Evolutionary conservation across 768 basidiomycete genomes (phyloP), one percentile per base, ranked within the genome.

Genomic region (Russula ochroleuca): DNA sequence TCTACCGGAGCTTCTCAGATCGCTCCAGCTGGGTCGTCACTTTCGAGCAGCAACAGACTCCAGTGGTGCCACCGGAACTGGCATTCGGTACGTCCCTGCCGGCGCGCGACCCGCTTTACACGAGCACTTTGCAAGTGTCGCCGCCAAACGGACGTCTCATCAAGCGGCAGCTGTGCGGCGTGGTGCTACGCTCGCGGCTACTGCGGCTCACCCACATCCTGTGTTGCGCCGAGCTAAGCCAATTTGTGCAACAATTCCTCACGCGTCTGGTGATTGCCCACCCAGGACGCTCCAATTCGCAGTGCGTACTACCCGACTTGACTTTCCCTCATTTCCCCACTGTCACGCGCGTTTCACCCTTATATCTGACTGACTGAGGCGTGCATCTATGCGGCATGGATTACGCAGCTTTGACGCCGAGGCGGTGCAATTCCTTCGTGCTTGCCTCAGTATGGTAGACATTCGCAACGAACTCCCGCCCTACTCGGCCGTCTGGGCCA

Each of bases 11-110:
- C 13, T 64, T 64, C 28, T 64, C 57, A 31, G 63, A 64, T 52
- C 52, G 58, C 28, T 47, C 57, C 5, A 64, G 63, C 52, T 64
- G 63, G 63, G 63, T 64, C 45, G 58, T 64, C 21, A 53, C 57
- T 5, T 64, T 64, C 52, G 63, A 64, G 1, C 33, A 47, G 45
- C 33, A 47, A 45, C 33, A 28, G 11, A 19, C 10, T 28, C 6
- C 40, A 5, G 40, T 19, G 3, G 15, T 13, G 11, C 47, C 65
- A 11, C 47, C 66, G 0, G n/a, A 25, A 23, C n/a, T 54, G 7
- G 31, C 51, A 1, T 54, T 64, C 28, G 63, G 63, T 47, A 54
- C 57, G 4, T 64, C 63, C 15, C 2, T 51, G 25, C 58, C 45
- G 1, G 25, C 9, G 17, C 63, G 57, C 37, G 51, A 64, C 23